These are phyloP conservation scores for Xylaria digitata DNA, from an alignment of 2,329 filamentous ascomycete genomes.

Conservation along the genomic window DNA sequence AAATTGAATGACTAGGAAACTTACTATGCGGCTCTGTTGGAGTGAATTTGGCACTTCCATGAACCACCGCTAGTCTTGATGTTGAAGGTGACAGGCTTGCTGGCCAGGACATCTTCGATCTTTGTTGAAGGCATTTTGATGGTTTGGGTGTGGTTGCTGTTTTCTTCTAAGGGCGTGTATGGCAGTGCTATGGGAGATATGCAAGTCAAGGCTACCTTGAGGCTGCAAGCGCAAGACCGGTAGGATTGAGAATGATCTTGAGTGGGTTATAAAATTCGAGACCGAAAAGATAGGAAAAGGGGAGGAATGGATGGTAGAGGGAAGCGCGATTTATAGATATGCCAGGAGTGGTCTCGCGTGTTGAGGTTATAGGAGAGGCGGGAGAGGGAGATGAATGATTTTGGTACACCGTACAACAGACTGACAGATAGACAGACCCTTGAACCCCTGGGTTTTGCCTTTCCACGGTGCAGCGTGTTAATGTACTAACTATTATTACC, in stretches of 20 bases:
- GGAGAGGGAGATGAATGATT: slow-evolving; percentile 1
- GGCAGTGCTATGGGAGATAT: background rate
- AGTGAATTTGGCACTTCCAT: slow-evolving; percentile 50
- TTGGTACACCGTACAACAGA: slow-evolving; percentile 10
- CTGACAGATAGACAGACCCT: slow-evolving; percentile 1
- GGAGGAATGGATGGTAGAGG: slow-evolving; percentile 16
- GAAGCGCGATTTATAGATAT: slow-evolving; percentile 36
- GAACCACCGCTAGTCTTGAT: slow-evolving; percentile 48
- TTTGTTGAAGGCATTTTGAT: slow-evolving; percentile 48
- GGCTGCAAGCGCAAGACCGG: background rate
- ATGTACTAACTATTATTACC: background rate
- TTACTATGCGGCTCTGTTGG: slow-evolving; percentile 50
- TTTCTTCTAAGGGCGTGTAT: background rate
- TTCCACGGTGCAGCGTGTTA: slow-evolving; percentile 10
- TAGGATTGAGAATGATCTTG: background rate
- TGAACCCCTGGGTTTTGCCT: slow-evolving; percentile 30
- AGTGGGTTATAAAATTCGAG: background rate
- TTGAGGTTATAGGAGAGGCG: slow-evolving; percentile 26
- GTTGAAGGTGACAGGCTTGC: slow-evolving; percentile 48
- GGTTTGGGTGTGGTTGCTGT: slow-evolving; percentile 6
- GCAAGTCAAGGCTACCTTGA: slow-evolving; percentile 2
- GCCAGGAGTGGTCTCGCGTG: slow-evolving; percentile 17
- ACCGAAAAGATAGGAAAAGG: background rate
- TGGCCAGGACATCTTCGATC: slow-evolving; percentile 45
- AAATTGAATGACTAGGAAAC: slow-evolving; percentile 28